These are phyloP conservation scores for Chaetomium strumarium DNA, from an alignment of 2,329 filamentous ascomycete genomes.

Conservation along the genomic window DNA sequence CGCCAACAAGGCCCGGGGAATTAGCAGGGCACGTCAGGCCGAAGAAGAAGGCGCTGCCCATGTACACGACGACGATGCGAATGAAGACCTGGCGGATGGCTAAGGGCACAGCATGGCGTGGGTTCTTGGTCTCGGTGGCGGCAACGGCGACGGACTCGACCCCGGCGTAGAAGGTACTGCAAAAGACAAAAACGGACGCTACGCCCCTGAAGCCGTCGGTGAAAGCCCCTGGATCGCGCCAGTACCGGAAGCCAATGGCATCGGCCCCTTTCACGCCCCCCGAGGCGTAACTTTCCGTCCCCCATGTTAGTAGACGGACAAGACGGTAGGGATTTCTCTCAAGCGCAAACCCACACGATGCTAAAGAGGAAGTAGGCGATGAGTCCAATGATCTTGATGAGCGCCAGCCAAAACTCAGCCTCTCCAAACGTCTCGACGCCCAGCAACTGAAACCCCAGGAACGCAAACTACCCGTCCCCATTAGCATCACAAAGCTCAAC, in stretches of 20 bases:
- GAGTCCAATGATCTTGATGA: conserved; percentile 64
- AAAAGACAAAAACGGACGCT: conserved; percentile 62
- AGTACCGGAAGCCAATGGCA: conserved; percentile 63
- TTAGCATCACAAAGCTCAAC: neutral
- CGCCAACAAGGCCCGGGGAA: conserved; percentile 56
- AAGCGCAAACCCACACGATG: conserved; percentile 45
- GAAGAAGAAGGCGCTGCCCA: conserved; percentile 69
- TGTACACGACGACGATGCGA: conserved; percentile 58
- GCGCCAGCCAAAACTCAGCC: conserved; percentile 72
- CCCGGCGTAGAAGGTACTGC: conserved; percentile 65
- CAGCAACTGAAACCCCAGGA: conserved; percentile 62
- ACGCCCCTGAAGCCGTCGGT: conserved; percentile 61
- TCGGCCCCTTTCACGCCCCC: conserved; percentile 60
- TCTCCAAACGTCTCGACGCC: conserved; percentile 72
- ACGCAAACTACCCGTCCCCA: conserved; percentile 37
- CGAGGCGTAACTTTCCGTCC: conserved; percentile 50
- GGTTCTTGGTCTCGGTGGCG: conserved; percentile 55
- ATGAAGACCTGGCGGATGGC: conserved; percentile 57
- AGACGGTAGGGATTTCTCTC: neutral
- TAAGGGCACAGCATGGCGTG: conserved; percentile 48
- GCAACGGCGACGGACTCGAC: conserved; percentile 59
- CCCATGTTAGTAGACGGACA: neutral
- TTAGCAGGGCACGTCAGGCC: conserved; percentile 68
- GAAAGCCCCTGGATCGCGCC: conserved; percentile 66
- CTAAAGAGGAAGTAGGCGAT: conserved; percentile 69